Evolutionary conservation across 257 asterid species (phyloP).

Genomic region (Knoxia roxburghii): DNA sequence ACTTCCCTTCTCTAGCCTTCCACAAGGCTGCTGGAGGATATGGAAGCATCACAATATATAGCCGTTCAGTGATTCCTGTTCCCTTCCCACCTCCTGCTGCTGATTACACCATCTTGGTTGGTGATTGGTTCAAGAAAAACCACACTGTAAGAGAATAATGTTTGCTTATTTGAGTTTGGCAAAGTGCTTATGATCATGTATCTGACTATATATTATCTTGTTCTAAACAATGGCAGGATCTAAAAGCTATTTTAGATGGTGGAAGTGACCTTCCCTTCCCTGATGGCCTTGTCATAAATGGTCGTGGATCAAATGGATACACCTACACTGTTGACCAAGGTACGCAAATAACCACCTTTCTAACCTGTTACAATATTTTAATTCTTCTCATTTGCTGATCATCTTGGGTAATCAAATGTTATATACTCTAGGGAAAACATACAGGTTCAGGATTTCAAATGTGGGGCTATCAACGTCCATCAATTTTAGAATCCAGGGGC

Average conservation of each 20-base stretch:
- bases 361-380: not conserved
- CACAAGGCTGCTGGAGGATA: constrained; percentile 53
- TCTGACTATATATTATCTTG: not conserved
- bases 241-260: constrained; percentile 35
- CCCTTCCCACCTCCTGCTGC: constrained; percentile 45
- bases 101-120: constrained; percentile 35
- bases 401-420: not conserved
- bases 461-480: constrained; percentile 38
- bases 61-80: constrained; percentile 40
- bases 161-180: not conserved
- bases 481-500: constrained; percentile 43
- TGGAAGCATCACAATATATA: constrained; percentile 35
- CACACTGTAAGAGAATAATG: constrained; percentile 31
- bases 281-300: constrained; percentile 46
- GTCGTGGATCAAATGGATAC: constrained; percentile 32
- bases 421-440: constrained; percentile 33
- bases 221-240: constrained; percentile 19
- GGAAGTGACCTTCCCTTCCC: constrained; percentile 43
- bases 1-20: constrained; percentile 41
- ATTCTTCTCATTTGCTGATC: not conserved
- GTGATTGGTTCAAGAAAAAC: constrained; percentile 45
- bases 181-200: no score
- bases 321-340: constrained; percentile 44
- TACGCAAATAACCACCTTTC: not conserved
- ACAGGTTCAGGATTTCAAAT: constrained; percentile 43